Percentiles rank a stretch among this genome's conserved stretches.
Conservation (phyloP, 768 basidiomycete genomes). For the Lyophyllum shimeji region DNA sequence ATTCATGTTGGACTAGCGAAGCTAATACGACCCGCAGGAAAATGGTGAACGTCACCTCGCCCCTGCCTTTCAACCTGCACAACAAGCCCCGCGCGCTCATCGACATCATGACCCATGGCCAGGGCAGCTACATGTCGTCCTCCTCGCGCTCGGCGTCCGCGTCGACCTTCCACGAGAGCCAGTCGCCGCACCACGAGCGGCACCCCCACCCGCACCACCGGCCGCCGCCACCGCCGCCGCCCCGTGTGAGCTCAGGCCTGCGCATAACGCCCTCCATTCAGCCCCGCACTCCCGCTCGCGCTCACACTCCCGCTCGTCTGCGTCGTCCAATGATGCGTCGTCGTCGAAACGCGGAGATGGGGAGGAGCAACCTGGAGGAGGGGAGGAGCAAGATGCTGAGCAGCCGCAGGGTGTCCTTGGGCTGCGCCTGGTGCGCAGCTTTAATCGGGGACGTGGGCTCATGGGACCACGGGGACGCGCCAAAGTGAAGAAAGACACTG, state of each 20-base stretch:
- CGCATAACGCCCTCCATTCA: slow-evolving; percentile 19
- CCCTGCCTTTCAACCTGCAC: slow-evolving; percentile 57
- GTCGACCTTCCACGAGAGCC: slow-evolving; percentile 18
- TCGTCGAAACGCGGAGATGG: background rate
- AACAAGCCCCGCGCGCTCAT: slow-evolving; percentile 30
- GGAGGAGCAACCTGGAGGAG: background rate
- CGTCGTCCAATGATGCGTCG: slow-evolving; percentile 8
- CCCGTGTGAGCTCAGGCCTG: slow-evolving; percentile 8
- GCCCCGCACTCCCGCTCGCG: slow-evolving; percentile 11
- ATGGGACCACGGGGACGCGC: slow-evolving; percentile 18
- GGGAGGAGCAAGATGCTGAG: slow-evolving; percentile 1
- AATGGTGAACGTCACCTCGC: slow-evolving; percentile 63
- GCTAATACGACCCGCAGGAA: too few species aligned
- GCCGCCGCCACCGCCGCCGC: slow-evolving; percentile 3
- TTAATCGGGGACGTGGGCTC: background rate
- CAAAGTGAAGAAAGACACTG: slow-evolving; percentile 9
- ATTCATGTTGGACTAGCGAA: too few species aligned
- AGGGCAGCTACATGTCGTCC: slow-evolving; percentile 19
- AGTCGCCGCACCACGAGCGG: slow-evolving; percentile 12
- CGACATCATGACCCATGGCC: slow-evolving; percentile 14
- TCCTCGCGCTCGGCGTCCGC: slow-evolving; percentile 26
- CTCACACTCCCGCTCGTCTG: slow-evolving; percentile 9
- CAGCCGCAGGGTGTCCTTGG: slow-evolving; percentile 19
- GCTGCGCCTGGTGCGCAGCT: slow-evolving; percentile 22
- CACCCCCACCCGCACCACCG: slow-evolving; percentile 5